Conservation (phyloP, 164 flowering plant species). For the Vitis rupestris region DNA sequence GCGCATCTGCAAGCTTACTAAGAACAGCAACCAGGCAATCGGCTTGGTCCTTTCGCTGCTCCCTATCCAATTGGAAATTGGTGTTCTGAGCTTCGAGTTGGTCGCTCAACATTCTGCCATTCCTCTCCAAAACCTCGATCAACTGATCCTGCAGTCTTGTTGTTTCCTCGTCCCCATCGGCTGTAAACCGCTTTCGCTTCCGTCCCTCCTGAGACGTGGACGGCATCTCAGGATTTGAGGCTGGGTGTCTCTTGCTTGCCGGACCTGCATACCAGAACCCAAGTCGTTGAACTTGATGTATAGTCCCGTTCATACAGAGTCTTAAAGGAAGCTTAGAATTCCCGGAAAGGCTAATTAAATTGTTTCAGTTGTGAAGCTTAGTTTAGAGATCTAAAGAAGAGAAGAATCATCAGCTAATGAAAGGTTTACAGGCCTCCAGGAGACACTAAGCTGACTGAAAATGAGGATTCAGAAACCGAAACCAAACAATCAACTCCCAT, state of each 20-base stretch:
- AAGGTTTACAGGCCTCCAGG: no score
- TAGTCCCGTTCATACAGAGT: no score
- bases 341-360: no score
- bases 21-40: constrained; percentile 63
- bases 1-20: constrained; percentile 77
- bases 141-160: constrained; percentile 43
- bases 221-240: constrained; percentile 42
- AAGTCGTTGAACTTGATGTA: no score
- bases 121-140: constrained; percentile 60
- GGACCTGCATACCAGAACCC: constrained; percentile 29
- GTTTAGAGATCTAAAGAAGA: no score
- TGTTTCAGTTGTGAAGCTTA: no score
- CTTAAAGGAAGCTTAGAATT: no score
- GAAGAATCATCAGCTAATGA: no score
- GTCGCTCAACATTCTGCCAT: constrained; percentile 52
- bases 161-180: constrained; percentile 39
- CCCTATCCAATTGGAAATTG: constrained; percentile 56
- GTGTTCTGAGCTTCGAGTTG: constrained; percentile 76
- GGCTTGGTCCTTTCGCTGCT: constrained; percentile 63
- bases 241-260: constrained; percentile 38
- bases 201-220: constrained; percentile 54
- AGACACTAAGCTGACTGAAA: no score
- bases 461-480: no score
- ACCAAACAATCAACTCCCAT: no score
- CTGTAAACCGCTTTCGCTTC: constrained; percentile 51